Evolutionary conservation across 2,329 filamentous ascomycete genomes (phyloP).

Genomic region (Scytalidium lignicola): DNA sequence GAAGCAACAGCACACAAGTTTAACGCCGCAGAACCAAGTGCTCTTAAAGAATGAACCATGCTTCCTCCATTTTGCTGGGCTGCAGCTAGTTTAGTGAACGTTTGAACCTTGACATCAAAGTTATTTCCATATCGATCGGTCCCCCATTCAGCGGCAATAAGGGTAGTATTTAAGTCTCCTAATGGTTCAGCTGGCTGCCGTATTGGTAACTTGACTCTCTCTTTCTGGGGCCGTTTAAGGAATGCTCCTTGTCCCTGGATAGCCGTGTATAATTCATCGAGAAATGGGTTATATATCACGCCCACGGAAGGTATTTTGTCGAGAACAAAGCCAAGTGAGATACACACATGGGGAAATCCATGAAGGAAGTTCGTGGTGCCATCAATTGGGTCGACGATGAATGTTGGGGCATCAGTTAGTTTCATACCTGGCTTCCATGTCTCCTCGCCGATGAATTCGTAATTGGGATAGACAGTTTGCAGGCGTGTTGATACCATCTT

Average conservation of each 20-base stretch:
- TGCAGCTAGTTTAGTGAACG: constrained; percentile 57
- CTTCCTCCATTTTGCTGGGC: constrained; percentile 58
- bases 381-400: constrained; percentile 79
- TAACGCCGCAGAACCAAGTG: constrained; percentile 66
- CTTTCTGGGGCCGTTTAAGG: constrained; percentile 33
- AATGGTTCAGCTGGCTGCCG: constrained; percentile 51
- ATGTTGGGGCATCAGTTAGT: constrained; percentile 64
- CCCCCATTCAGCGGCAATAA: constrained; percentile 73
- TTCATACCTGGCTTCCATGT: constrained; percentile 58
- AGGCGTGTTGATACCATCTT: constrained; percentile 53
- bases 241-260: constrained; percentile 65
- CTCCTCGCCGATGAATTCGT: constrained; percentile 70
- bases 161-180: constrained; percentile 52
- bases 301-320: constrained; percentile 59
- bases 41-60: constrained; percentile 73
- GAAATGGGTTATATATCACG: constrained; percentile 77
- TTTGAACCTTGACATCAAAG: constrained; percentile 62
- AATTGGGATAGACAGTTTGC: constrained; percentile 46
- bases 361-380: constrained; percentile 81
- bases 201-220: constrained; percentile 41
- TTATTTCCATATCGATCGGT: constrained; percentile 63
- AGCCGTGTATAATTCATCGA: constrained; percentile 62
- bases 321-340: constrained; percentile 69
- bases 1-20: constrained; percentile 70
- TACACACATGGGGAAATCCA: constrained; percentile 67